Evolutionary conservation across 2,329 filamentous ascomycete genomes (phyloP).

Genomic region (Aureobasidium sp.): DNA sequence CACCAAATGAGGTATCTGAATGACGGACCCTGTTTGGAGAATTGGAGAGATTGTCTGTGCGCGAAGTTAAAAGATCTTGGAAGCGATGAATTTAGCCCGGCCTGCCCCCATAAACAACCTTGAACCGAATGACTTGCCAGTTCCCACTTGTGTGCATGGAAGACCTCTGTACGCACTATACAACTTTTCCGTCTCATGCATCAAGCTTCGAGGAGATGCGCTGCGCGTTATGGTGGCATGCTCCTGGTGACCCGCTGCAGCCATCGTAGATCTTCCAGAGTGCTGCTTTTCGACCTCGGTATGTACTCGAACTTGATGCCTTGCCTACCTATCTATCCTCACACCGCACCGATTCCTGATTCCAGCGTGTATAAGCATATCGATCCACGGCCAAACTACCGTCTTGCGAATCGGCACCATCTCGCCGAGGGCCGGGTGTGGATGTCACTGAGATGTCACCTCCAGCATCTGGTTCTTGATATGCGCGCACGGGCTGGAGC

Average conservation of each 20-base stretch:
- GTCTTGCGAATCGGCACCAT: not conserved
- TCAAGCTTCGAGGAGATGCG: not conserved
- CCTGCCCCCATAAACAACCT: not conserved
- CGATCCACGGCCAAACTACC: not conserved
- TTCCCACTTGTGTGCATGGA: not conserved
- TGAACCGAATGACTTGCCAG: not conserved
- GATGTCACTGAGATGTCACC: constrained; percentile 9
- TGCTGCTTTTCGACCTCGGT: not conserved
- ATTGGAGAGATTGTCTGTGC: not conserved
- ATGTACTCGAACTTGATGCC: not conserved
- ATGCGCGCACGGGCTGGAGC: not conserved
- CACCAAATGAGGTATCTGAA: not conserved
- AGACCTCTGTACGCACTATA: not conserved
- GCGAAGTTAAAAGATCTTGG: not conserved
- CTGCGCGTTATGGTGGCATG: not conserved
- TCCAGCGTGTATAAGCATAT: not conserved
- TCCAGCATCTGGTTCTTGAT: not conserved
- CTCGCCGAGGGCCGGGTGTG: not conserved
- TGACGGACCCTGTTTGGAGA: constrained; percentile 1
- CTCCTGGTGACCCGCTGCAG: not conserved
- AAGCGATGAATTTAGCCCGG: not conserved
- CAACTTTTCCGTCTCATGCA: not conserved
- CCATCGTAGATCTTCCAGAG: not conserved
- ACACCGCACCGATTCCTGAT: not conserved
- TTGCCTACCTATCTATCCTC: not conserved